Evolutionary conservation across 2,329 filamentous ascomycete species (phyloP).

Genomic region (Fusarium chuoi): DNA sequence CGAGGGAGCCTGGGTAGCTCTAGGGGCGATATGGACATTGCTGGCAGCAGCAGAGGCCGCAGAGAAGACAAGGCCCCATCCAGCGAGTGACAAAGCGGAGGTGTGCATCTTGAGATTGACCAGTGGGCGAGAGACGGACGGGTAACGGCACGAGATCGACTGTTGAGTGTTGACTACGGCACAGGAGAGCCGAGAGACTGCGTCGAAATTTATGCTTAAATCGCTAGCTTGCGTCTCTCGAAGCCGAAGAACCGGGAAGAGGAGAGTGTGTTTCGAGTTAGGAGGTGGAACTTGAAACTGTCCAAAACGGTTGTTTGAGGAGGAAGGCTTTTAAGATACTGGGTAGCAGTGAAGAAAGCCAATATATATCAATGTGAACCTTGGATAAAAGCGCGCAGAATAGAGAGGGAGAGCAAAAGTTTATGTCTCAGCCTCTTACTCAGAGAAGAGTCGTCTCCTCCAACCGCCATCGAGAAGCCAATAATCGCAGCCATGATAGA

Average conservation of each 20-base stretch:
- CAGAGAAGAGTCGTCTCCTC: constrained; percentile 3
- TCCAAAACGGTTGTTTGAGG: constrained; percentile 17
- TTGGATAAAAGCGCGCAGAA: background rate
- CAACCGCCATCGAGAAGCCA: background rate
- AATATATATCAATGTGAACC: background rate
- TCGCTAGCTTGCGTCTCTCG: background rate
- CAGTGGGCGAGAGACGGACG: background rate
- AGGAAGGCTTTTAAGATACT: background rate
- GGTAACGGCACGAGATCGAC: background rate
- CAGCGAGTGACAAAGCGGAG: constrained; percentile 29
- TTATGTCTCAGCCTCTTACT: constrained; percentile 33
- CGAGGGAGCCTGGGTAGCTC: constrained; percentile 48
- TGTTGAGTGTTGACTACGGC: background rate
- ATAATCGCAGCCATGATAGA: constrained; percentile 8
- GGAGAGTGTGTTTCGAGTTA: background rate
- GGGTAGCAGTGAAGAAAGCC: background rate
- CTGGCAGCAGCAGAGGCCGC: constrained; percentile 21
- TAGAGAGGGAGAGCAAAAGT: constrained; percentile 8
- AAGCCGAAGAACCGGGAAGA: background rate
- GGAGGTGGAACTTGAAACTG: background rate
- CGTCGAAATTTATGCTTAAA: constrained; percentile 26
- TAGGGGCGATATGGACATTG: constrained; percentile 38
- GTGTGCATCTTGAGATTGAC: constrained; percentile 22
- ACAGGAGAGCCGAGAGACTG: constrained; percentile 3
- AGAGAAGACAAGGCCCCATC: constrained; percentile 30